These are phyloP conservation scores for Cytospora schulzeri DNA, from an alignment of 2,329 filamentous ascomycete species.

Conservation along the genomic window DNA sequence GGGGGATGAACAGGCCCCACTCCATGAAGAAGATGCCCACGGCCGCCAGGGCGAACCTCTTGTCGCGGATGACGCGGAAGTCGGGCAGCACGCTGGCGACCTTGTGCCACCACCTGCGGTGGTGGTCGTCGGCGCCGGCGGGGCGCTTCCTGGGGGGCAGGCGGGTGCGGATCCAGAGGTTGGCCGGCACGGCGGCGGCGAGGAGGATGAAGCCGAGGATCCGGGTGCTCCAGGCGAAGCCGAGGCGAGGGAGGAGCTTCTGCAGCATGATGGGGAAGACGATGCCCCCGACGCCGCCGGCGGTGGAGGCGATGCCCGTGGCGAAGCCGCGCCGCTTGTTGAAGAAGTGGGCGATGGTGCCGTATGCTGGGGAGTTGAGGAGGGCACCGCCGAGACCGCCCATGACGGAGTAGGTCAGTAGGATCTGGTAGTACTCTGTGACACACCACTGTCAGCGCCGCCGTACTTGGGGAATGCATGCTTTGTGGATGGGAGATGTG, in stretches of 20 bases:
- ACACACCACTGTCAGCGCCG: conserved; percentile 15
- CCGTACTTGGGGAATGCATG: no score
- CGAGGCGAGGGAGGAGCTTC: conserved; percentile 47
- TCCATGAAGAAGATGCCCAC: conserved; percentile 70
- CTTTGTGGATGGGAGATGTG: neutral
- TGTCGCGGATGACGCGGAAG: conserved; percentile 61
- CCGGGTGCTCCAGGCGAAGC: conserved; percentile 53
- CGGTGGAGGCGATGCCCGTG: conserved; percentile 78
- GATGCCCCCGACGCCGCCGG: conserved; percentile 70
- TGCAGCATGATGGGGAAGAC: conserved; percentile 57
- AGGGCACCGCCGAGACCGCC: conserved; percentile 73
- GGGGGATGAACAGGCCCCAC: conserved; percentile 71
- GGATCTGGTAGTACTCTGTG: conserved; percentile 74
- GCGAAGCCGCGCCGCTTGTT: conserved; percentile 71
- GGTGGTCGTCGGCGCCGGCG: conserved; percentile 27
- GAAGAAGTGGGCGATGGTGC: conserved; percentile 80
- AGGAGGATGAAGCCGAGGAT: conserved; percentile 54
- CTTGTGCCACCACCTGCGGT: conserved; percentile 4
- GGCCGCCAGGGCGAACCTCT: conserved; percentile 61
- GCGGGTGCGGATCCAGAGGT: conserved; percentile 53
- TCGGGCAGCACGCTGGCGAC: conserved; percentile 54
- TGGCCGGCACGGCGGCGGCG: conserved; percentile 49
- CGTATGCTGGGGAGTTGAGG: conserved; percentile 76
- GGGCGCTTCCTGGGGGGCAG: conserved; percentile 47
- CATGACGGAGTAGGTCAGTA: conserved; percentile 74